Base-by-base conservation (phyloP, 768 basidiomycete species). In the Kwoniella europaea region DNA sequence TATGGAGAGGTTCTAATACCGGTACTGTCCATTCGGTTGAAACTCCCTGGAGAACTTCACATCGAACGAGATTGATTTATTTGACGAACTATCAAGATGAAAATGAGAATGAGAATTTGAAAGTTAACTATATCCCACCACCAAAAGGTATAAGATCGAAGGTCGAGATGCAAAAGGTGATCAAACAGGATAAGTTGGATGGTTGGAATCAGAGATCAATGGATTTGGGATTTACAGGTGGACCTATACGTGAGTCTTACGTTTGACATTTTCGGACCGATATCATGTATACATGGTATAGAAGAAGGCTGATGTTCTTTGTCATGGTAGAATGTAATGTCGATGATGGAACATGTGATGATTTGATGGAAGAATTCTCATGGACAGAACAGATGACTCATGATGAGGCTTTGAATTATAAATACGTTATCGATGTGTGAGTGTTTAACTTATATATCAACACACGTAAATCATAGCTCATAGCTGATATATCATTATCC, bases 1-100 rank as follows among this genome's bases (percentile, higher is more conserved):
- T 83, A 22, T 84, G 83, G 83, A 58, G 82, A 63, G 82, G 81
- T 7, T 73, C 73, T 35, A 82, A 83, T 56, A 82, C 82, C 5
- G 81, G 83, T 41, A 70, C 70, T 3, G 61, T 71, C 12, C 72
- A 76, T 66, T 56, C 74, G 15, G 53, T 35, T 2, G 42, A 65
- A 1, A 79, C 71, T 7, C 71, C 75, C 20, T 82, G 82, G 83
- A 61, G 77, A n/a, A 63, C 53, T 0, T 75, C 75, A 27, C 82
- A 84, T 59, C 71, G 81, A 13, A 71, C 78, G n/a, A 72, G 83
- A 35, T 63, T 82, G 42, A 56, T 82, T 12, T 61, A 69, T 3
- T 29, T 79, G 20, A 73, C 75, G 46, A 74, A 69, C 55, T 27
- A 50, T 52, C 18, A 16, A 16, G 46, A 50, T 50, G n/a, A 50